A percentile compares a stretch with the other conserved stretches of the same genome.
These are phyloP conservation scores for Orychophragmus violaceus DNA, from an alignment of 345 rosid species.

Conservation along the genomic window DNA sequence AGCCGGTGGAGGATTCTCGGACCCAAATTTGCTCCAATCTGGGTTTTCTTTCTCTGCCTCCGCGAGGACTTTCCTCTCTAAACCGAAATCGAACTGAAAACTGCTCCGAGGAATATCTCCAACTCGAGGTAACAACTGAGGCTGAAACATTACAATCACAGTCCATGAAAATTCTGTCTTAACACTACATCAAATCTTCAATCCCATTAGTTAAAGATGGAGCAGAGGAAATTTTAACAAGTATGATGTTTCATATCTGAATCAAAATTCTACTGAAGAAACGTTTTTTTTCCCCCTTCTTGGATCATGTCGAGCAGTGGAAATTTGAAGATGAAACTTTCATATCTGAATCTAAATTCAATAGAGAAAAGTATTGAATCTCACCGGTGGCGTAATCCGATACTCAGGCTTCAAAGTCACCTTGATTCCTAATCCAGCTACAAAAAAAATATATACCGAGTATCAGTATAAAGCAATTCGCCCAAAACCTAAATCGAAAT, in stretches of 20 bases:
- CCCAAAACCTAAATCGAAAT: not conserved
- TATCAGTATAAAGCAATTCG: not conserved
- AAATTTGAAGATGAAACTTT: not conserved
- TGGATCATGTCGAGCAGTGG: too few species aligned
- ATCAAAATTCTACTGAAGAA: not conserved
- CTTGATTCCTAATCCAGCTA: conserved; percentile 80
- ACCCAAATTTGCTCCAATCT: conserved; percentile 65
- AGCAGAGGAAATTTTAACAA: not conserved
- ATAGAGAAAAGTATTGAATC: not conserved
- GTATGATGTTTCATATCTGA: not conserved
- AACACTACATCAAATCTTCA: not conserved
- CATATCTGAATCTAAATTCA: not conserved
- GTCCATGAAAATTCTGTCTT: not conserved
- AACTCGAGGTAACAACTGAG: conserved; percentile 46
- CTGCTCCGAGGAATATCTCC: conserved; percentile 74
- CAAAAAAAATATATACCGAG: not conserved
- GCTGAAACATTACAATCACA: conserved; percentile 39
- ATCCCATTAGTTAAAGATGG: not conserved
- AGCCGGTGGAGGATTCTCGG: conserved; percentile 49
- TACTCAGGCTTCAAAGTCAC: conserved; percentile 73
- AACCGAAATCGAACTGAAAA: conserved; percentile 71
- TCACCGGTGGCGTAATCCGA: conserved; percentile 80
- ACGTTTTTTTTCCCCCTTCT: not conserved
- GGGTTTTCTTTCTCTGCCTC: conserved; percentile 66
- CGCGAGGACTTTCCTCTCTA: conserved; percentile 65